These are phyloP conservation scores for Nitzschia inconspicua DNA, from an alignment of 108 stramenopile genomes.

Conservation along the genomic window DNA sequence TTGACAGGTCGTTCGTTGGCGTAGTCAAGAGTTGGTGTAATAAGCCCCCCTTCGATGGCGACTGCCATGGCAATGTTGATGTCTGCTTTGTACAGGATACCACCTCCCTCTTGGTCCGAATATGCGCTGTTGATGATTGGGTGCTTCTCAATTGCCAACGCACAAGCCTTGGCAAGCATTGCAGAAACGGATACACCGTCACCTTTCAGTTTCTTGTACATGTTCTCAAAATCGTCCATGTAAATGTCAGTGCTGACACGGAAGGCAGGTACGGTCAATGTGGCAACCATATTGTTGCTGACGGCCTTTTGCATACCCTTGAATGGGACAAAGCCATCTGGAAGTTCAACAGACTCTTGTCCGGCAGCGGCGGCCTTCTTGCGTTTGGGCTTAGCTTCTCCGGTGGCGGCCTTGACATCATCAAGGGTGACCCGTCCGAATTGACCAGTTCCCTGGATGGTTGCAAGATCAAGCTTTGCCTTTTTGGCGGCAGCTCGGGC, in stretches of 20 bases:
- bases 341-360: conserved; percentile 58
- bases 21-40: conserved; percentile 92
- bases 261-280: conserved; percentile 89
- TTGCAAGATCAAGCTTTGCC: conserved; percentile 81
- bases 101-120: conserved; percentile 62
- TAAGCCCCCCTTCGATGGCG: conserved; percentile 97
- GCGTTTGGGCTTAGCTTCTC: conserved; percentile 82
- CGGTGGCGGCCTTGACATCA: conserved; percentile 88
- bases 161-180: conserved; percentile 94
- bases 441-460: conserved; percentile 85
- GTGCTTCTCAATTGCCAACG: conserved; percentile 89
- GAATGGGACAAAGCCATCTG: conserved; percentile 89
- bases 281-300: conserved; percentile 96
- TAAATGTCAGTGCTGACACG: conserved; percentile 88
- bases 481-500: conserved; percentile 78
- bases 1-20: conserved; percentile 88
- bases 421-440: conserved; percentile 93
- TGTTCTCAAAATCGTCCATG: conserved; percentile 90
- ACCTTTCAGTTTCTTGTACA: conserved; percentile 90
- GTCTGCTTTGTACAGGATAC: conserved; percentile 87
- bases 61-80: conserved; percentile 99
- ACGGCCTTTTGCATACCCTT: conserved; percentile 98
- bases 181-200: conserved; percentile 94
- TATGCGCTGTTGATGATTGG: conserved; percentile 94
- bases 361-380: conserved; percentile 54